Base-by-base conservation (phyloP, 306 rosid genomes). In the Datisca glomerata region DNA sequence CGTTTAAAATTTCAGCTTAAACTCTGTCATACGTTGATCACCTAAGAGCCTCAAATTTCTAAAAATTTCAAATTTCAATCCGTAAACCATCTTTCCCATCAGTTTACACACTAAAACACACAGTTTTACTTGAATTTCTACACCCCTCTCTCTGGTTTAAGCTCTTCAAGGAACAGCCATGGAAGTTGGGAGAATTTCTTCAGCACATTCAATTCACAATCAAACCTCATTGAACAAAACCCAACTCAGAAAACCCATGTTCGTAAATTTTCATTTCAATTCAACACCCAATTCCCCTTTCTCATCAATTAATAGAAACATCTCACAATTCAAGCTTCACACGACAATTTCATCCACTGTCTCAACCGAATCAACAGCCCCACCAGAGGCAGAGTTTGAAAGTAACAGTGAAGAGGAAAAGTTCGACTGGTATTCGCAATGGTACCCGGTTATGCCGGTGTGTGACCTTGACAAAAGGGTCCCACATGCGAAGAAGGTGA, bases 361-460 rank as follows among this genome's bases (percentile, higher is more conserved):
- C 6, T 45, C 71, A 21, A 52, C 78, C 35, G 74, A 85, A 8
- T 45, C 49, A 2, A 43, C 38, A 12, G 62, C 53, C 51, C 55
- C 72, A 18, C 29, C 66, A 12, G 66, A n/a, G 8, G 9, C 11
- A 10, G 47, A 22, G 47, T 0, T 12, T n/a, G 41, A 1, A 19
- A 18, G 24, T 19, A 23, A 40, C 22, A 17, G 18, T 19, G n/a
- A 22, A 6, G 64, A 31, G 7, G 76, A 61, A 44, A 74, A 74
- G 40, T 82, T 87, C 48, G 89, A 87, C 23, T 79, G 97, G 97
- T 79, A 66, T 59, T 40, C 93, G 1, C 72, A 87, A 36, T 82
- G 97, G 94, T 87, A 83, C 49, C 94, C 97, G 1, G 13, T 87
- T 32, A 87, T 87, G 97, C 94, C 89, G 22, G 34, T 79, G 13